Evolutionary conservation across 805 yeast species (phyloP), one percentile per base, ranked within the genome.

Genomic region (Hermanozyma aechmeae): DNA sequence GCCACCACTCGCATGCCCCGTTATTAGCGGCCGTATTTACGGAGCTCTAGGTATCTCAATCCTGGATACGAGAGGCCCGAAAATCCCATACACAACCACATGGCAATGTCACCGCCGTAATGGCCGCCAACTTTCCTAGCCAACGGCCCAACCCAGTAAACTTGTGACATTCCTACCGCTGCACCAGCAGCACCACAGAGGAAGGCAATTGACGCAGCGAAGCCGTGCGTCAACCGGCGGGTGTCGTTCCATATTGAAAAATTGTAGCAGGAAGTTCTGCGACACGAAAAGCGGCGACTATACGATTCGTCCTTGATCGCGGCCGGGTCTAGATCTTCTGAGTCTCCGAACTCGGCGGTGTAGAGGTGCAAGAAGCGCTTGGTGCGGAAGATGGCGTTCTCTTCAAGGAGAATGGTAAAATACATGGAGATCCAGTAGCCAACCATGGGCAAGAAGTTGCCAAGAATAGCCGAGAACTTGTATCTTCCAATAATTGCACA

Each of bases 371-470:
- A 35, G 35, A 56, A 54, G 24, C 56, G 43, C 26, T 52, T 40
- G 25, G 74, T 65, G 47, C 95, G 67, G 58, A 84, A 84, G 12
- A 83, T 63, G 4, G 66, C 32, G 45, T 82, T 82, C 50, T 84
- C 95, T 39, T 80, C 83, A 3, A 82, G 34, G 19, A 83, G 53
- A 25, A 84, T 50, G n/a, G 72, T 68, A 43, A 78, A 72, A 51
- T 84, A 85, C 58, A 84, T 81, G 33, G 87, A 73, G 32, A 82
- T 72, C 95, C 95, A 84, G 56, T 84, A 84, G 2, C 94, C 94
- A 34, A 84, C 71, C 95, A 84, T 84, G 7, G 95, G 95, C 44
- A 84, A 59, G 54, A 84, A 84, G 45, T 84, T 84, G 8, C 84
- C 75, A 40, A 84, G 58, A 35, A 85, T 82, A 3, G 73, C 64